Percentiles rank a stretch among this genome's conserved stretches.
phyloP scores from a whole-genome alignment of 768 basidiomycete genomes.

The Chalciporus piperatus region DNA sequence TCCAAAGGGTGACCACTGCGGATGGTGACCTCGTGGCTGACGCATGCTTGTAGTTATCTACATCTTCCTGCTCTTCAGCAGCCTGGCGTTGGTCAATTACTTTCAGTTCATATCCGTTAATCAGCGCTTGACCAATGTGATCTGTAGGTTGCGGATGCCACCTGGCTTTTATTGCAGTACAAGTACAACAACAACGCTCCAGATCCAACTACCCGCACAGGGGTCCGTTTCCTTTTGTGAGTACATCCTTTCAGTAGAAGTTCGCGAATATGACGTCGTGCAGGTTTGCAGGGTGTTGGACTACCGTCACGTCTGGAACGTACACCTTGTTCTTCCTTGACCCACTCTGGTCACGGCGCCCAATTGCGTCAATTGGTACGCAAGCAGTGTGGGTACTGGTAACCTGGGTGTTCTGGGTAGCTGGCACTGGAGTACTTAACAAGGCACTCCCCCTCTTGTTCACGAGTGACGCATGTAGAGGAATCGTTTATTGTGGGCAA shows the following conservation, averaged over 20 bases:
- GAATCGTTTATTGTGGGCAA: conserved; percentile 52
- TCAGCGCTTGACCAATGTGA: conserved; percentile 2
- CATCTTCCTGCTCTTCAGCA: conserved; percentile 46
- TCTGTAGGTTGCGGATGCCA: conserved; percentile 48
- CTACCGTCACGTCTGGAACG: conserved; percentile 47
- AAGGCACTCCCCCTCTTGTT: conserved; percentile 46
- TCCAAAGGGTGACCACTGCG: conserved; percentile 1
- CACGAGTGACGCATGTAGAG: conserved; percentile 38
- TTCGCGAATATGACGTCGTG: background rate
- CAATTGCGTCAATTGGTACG: conserved; percentile 54
- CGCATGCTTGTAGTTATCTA: conserved; percentile 43
- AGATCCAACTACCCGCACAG: conserved; percentile 40
- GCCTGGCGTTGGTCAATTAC: conserved; percentile 44
- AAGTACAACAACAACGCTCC: conserved; percentile 52
- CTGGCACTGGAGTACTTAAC: conserved; percentile 52
- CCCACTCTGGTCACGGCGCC: conserved; percentile 52
- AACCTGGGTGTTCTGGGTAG: conserved; percentile 61
- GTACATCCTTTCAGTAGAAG: conserved; percentile 13
- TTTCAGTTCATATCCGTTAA: background rate
- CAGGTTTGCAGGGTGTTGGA: conserved; percentile 64
- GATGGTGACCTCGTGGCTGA: conserved; percentile 17
- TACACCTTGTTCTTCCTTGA: conserved; percentile 61
- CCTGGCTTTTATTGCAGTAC: conserved; percentile 61
- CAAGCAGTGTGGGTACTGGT: conserved; percentile 58
- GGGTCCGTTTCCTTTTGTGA: conserved; percentile 49